Percentiles rank a stretch among this genome's conserved stretches.
Evolutionary conservation across 1,139 yeast genomes (phyloP).

Genomic region (Geotrichum candidum): DNA sequence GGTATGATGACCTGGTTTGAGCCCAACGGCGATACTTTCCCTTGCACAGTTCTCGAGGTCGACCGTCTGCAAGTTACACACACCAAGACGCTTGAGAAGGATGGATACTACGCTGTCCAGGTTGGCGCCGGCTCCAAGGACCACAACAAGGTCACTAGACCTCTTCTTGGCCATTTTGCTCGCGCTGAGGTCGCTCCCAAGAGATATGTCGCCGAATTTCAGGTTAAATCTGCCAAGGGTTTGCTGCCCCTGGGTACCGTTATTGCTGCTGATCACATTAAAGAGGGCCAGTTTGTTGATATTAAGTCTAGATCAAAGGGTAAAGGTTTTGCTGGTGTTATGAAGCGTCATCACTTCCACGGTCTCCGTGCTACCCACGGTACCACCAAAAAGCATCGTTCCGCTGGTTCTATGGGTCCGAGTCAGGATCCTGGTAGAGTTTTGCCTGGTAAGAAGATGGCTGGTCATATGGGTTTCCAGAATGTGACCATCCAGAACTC

Average conservation of each 20-base stretch:
- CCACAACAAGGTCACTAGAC: slow-evolving; percentile 55
- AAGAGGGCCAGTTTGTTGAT: slow-evolving; percentile 79
- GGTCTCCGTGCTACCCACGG: slow-evolving; percentile 96
- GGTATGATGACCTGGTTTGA: slow-evolving; percentile 89
- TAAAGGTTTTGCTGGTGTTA: slow-evolving; percentile 97
- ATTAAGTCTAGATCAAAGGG: slow-evolving; percentile 77
- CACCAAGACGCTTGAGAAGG: slow-evolving; percentile 58
- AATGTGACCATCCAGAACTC: slow-evolving; percentile 70
- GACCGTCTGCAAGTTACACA: slow-evolving; percentile 81
- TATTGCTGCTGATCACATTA: slow-evolving; percentile 76
- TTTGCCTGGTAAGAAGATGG: slow-evolving; percentile 95
- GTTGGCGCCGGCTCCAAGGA: slow-evolving; percentile 77
- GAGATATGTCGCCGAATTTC: slow-evolving; percentile 65
- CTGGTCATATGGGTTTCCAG: slow-evolving; percentile 89
- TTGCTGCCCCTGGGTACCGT: slow-evolving; percentile 73
- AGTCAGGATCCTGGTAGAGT: slow-evolving; percentile 95
- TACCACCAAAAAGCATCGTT: slow-evolving; percentile 88
- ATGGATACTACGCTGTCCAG: slow-evolving; percentile 82
- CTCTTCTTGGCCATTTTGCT: slow-evolving; percentile 71
- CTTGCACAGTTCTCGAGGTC: slow-evolving; percentile 73
- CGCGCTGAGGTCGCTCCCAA: slow-evolving; percentile 84
- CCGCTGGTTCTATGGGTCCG: slow-evolving; percentile 96
- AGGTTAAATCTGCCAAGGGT: slow-evolving; percentile 60
- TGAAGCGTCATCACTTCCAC: slow-evolving; percentile 89
- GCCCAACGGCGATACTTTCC: slow-evolving; percentile 60